These are phyloP conservation scores for Ophiosphaerella herpotricha DNA, from an alignment of 2,329 filamentous ascomycete species.

Conservation along the genomic window DNA sequence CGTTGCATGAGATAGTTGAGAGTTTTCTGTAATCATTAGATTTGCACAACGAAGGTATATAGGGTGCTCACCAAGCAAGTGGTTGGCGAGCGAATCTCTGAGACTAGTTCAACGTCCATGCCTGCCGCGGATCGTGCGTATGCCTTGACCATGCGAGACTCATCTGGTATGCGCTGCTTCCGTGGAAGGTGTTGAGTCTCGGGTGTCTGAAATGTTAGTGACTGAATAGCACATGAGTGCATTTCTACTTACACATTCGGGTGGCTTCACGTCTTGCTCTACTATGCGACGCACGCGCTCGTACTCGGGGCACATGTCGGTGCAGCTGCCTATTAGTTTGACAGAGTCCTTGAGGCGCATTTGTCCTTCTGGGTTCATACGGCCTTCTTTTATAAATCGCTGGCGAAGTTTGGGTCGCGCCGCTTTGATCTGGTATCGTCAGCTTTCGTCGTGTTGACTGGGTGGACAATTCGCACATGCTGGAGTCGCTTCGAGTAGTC, in stretches of 20 bases:
- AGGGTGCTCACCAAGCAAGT: constrained; percentile 45
- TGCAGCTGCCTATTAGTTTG: constrained; percentile 64
- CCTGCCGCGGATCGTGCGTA: constrained; percentile 67
- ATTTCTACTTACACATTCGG: constrained; percentile 59
- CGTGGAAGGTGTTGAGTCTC: constrained; percentile 39
- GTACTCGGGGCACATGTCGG: constrained; percentile 67
- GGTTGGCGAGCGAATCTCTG: constrained; percentile 63
- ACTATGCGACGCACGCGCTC: constrained; percentile 66
- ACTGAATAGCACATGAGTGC: not conserved
- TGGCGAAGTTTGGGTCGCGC: constrained; percentile 36
- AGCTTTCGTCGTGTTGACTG: constrained; percentile 1
- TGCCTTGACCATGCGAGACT: constrained; percentile 65
- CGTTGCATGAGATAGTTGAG: constrained; percentile 51
- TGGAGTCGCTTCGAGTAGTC: constrained; percentile 31
- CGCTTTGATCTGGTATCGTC: constrained; percentile 48
- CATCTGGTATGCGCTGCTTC: constrained; percentile 49
- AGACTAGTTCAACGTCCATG: constrained; percentile 65
- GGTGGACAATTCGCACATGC: constrained; percentile 23
- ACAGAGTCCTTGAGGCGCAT: constrained; percentile 64
- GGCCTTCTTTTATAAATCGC: constrained; percentile 41
- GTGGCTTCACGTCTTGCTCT: constrained; percentile 64
- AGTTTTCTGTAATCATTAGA: constrained; percentile 40
- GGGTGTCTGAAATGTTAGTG: constrained; percentile 24
- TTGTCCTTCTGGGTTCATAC: constrained; percentile 60
- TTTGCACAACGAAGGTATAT: constrained; percentile 14